Evolutionary conservation across 768 basidiomycete genomes (phyloP).

Genomic region (Sarcodon aspratus): DNA sequence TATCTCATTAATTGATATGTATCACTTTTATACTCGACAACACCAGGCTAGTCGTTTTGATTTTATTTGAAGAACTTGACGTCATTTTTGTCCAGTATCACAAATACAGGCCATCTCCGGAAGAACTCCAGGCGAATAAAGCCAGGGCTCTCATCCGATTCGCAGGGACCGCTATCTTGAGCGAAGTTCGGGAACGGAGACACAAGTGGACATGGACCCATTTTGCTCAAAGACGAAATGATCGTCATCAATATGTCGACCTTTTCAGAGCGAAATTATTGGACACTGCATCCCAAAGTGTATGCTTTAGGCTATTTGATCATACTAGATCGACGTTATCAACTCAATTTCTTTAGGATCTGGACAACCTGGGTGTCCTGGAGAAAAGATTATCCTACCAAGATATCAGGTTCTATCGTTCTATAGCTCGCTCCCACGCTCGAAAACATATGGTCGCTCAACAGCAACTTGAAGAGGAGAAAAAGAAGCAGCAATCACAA

Average conservation of each 20-base stretch:
- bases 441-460: slow-evolving; percentile 72
- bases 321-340: no score
- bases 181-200: slow-evolving; percentile 73
- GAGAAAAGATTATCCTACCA: slow-evolving; percentile 85
- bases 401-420: slow-evolving; percentile 95
- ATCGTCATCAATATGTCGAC: slow-evolving; percentile 73
- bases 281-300: slow-evolving; percentile 39
- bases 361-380: slow-evolving; percentile 41
- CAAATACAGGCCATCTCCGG: slow-evolving; percentile 61
- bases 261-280: slow-evolving; percentile 72
- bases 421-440: slow-evolving; percentile 80
- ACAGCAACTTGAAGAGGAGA: slow-evolving; percentile 58
- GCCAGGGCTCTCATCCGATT: slow-evolving; percentile 66
- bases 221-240: slow-evolving; percentile 81
- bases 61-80: slow-evolving; percentile 7
- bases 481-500: slow-evolving; percentile 37
- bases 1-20: slow-evolving; percentile 91
- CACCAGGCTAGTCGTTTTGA: slow-evolving; percentile 42
- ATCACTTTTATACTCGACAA: slow-evolving; percentile 86
- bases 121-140: slow-evolving; percentile 44
- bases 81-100: slow-evolving; percentile 47
- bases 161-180: slow-evolving; percentile 69
- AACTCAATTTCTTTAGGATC: slow-evolving; percentile 28
- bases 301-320: slow-evolving; percentile 18
- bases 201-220: slow-evolving; percentile 88